phyloP scores from a whole-genome alignment of 176 grass and related monocot genomes.

The Carex littledalei region DNA sequence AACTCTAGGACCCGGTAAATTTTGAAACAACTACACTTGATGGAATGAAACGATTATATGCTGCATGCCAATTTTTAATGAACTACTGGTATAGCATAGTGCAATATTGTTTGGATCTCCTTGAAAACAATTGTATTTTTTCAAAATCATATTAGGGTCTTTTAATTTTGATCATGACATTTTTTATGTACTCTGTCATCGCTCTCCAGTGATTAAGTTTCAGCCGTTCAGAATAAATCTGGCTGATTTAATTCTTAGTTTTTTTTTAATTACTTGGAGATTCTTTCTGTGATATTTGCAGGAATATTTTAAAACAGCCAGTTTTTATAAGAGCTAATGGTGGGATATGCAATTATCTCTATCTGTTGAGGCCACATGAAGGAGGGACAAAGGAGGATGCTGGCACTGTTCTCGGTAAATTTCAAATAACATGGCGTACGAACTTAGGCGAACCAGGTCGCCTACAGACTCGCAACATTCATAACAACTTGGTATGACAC shows the following conservation, averaged over 20 bases:
- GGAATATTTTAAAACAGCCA: constrained; percentile 65
- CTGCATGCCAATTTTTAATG: background rate
- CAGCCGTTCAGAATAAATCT: background rate
- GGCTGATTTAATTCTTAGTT: background rate
- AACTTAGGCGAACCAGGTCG: constrained; percentile 98
- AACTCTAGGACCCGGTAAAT: constrained; percentile 57
- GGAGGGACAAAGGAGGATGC: constrained; percentile 56
- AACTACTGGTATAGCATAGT: background rate
- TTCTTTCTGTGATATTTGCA: constrained; percentile 24
- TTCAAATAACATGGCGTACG: constrained; percentile 97
- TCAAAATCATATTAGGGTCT: background rate
- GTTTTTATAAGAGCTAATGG: constrained; percentile 83
- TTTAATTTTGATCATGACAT: background rate
- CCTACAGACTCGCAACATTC: constrained; percentile 92
- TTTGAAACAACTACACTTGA: constrained; percentile 1
- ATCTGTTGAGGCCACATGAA: constrained; percentile 64
- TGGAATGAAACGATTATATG: background rate
- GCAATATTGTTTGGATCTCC: background rate
- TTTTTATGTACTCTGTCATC: background rate
- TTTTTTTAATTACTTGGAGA: background rate
- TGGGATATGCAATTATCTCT: constrained; percentile 96
- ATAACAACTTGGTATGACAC: constrained; percentile 44
- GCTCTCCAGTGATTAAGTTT: background rate
- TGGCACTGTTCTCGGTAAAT: constrained; percentile 90
- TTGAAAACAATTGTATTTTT: background rate